phyloP scores from a whole-genome alignment of 1,284 basidiomycete genomes.

The Thecaphora frezii region DNA sequence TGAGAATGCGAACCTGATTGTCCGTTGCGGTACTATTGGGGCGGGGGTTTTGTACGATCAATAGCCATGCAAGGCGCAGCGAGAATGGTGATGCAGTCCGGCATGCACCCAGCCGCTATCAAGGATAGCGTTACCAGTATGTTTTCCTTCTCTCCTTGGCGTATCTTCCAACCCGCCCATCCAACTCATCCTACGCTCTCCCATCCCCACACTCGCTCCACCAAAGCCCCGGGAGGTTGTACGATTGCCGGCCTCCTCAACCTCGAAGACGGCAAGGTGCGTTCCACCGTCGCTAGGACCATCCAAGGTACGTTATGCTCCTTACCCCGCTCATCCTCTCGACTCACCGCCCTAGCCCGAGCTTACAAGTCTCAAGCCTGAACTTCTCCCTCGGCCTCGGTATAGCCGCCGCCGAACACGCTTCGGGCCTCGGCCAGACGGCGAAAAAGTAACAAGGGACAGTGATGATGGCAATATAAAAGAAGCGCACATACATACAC shows the following conservation, averaged over 20 bases:
- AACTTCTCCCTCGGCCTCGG: too few relatives aligned
- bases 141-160: slow-evolving; percentile 58
- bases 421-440: slow-evolving; percentile 48
- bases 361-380: too few relatives aligned
- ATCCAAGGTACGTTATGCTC: slow-evolving; percentile 69
- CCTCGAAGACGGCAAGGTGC: slow-evolving; percentile 88
- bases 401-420: slow-evolving; percentile 52
- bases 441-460: slow-evolving; percentile 12
- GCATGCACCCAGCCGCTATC: slow-evolving; percentile 89
- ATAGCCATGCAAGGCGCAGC: slow-evolving; percentile 93
- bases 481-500: not conserved
- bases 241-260: slow-evolving; percentile 95
- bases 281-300: slow-evolving; percentile 91
- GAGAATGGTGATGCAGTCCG: slow-evolving; percentile 86
- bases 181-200: too few relatives aligned
- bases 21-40: too few relatives aligned
- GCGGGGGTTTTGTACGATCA: too few relatives aligned
- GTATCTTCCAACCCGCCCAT: too few relatives aligned
- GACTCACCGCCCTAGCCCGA: too few relatives aligned
- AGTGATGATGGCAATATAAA: not conserved
- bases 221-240: slow-evolving; percentile 89
- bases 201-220: too few relatives aligned
- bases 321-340: not conserved
- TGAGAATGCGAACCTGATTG: too few relatives aligned
- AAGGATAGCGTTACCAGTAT: slow-evolving; percentile 96